A percentile compares a stretch with the other conserved stretches of the same genome.
Conservation (phyloP, 2,329 filamentous ascomycete genomes). For the Arthrinium phaeospermum region DNA sequence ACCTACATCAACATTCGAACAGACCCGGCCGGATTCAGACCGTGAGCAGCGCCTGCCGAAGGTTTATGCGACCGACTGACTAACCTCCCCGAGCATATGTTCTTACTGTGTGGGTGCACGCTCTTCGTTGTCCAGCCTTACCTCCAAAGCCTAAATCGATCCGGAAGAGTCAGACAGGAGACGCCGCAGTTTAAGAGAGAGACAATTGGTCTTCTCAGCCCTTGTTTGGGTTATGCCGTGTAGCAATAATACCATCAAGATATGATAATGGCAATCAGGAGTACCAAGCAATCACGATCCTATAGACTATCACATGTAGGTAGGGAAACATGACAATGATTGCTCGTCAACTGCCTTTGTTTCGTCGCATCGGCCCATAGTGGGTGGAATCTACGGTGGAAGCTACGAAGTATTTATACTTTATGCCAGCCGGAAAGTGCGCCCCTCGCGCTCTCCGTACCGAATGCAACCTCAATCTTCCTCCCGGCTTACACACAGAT, state of each 20-base stretch:
- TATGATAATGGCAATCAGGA: background rate
- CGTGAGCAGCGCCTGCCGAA: conserved; percentile 8
- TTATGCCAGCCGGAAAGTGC: conserved; percentile 16
- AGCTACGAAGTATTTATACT: conserved; percentile 13
- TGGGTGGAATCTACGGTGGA: conserved; percentile 2
- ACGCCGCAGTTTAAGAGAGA: conserved; percentile 3
- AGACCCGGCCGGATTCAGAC: background rate
- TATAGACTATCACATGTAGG: background rate
- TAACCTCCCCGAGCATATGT: conserved; percentile 7
- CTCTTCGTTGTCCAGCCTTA: background rate
- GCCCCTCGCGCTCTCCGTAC: conserved; percentile 13
- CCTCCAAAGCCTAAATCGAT: conserved; percentile 5
- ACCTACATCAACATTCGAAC: background rate
- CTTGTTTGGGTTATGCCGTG: background rate
- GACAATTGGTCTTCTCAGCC: background rate
- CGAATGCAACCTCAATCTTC: conserved; percentile 16
- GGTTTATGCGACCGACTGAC: conserved; percentile 16
- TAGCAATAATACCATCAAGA: background rate
- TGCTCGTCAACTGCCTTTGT: conserved; percentile 3
- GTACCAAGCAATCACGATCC: background rate
- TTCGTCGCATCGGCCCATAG: conserved; percentile 9
- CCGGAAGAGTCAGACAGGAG: conserved; percentile 12
- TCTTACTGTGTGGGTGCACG: background rate
- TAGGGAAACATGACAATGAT: background rate
- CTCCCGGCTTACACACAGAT: conserved; percentile 12